Conservation (phyloP, 106 monocot species). For the Dendrobium catenatum region DNA sequence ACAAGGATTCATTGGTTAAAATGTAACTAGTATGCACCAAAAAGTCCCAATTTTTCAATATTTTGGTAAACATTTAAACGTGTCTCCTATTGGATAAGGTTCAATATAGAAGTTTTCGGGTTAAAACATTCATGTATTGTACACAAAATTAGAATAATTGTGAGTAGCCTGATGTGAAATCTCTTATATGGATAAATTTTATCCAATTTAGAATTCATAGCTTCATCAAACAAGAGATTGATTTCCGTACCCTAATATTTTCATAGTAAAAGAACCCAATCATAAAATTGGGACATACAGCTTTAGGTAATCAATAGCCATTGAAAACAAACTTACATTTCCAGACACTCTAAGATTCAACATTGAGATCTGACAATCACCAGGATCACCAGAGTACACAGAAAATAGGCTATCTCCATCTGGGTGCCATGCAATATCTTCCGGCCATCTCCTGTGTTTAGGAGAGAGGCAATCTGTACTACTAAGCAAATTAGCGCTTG, state of each 20-base stretch:
- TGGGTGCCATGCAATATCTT: slow-evolving; percentile 88
- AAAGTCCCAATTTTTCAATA: not conserved
- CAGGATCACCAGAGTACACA: slow-evolving; percentile 56
- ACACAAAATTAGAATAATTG: not conserved
- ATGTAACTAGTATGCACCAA: not conserved
- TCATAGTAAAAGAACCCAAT: not conserved
- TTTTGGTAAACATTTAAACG: not conserved
- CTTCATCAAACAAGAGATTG: not conserved
- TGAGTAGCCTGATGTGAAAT: not conserved
- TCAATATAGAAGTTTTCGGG: not conserved
- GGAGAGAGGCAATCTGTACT: slow-evolving; percentile 57
- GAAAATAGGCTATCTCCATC: slow-evolving; percentile 58
- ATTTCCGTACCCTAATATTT: not conserved
- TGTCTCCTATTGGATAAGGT: not conserved
- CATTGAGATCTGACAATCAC: slow-evolving; percentile 59
- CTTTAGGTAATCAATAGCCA: not conserved
- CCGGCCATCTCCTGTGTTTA: slow-evolving; percentile 82
- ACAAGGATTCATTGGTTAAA: not conserved
- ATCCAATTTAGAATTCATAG: not conserved
- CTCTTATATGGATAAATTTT: not conserved
- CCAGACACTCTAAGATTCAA: slow-evolving; percentile 38
- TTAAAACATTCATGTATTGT: not conserved
- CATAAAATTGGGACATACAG: not conserved
- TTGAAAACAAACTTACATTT: slow-evolving; percentile 31
- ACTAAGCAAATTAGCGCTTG: slow-evolving; percentile 40